phyloP scores from a whole-genome alignment of 1,284 basidiomycete genomes.

The Thelephora terrestris region DNA sequence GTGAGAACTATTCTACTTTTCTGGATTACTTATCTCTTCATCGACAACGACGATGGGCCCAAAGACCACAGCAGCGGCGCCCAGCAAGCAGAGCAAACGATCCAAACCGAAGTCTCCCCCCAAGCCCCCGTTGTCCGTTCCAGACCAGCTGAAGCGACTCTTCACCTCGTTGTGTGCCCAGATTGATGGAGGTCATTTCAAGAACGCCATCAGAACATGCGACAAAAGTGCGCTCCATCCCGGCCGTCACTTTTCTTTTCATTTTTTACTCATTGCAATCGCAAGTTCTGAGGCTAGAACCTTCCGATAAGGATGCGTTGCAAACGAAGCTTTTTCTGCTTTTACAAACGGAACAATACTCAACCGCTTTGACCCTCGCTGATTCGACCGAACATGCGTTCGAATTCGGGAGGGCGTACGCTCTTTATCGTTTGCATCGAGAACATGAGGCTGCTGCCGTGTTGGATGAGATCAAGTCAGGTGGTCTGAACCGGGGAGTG shows the following conservation, averaged over 20 bases:
- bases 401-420: conserved; percentile 59
- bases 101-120: conserved; percentile 10
- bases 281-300: conserved; percentile 60
- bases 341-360: conserved; percentile 75
- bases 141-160: conserved; percentile 58
- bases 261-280: neutral
- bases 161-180: conserved; percentile 76
- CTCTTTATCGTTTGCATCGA: conserved; percentile 69
- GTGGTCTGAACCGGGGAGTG: conserved; percentile 48
- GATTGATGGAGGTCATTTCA: conserved; percentile 73
- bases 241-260: conserved; percentile 7
- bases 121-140: conserved; percentile 42
- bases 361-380: conserved; percentile 44
- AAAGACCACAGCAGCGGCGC: neutral
- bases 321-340: conserved; percentile 78
- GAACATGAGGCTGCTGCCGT: conserved; percentile 55
- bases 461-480: conserved; percentile 38
- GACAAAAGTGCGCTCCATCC: conserved; percentile 62
- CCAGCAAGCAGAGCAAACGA: conserved; percentile 1
- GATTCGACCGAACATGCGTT: conserved; percentile 38
- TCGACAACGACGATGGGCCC: conserved; percentile 7
- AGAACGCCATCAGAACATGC: conserved; percentile 79
- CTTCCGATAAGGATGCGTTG: conserved; percentile 59
- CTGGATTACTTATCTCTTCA: neutral
- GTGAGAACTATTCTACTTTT: too few species aligned